phyloP scores from a whole-genome alignment of 1,284 basidiomycete genomes.

The Ustilago lituana region DNA sequence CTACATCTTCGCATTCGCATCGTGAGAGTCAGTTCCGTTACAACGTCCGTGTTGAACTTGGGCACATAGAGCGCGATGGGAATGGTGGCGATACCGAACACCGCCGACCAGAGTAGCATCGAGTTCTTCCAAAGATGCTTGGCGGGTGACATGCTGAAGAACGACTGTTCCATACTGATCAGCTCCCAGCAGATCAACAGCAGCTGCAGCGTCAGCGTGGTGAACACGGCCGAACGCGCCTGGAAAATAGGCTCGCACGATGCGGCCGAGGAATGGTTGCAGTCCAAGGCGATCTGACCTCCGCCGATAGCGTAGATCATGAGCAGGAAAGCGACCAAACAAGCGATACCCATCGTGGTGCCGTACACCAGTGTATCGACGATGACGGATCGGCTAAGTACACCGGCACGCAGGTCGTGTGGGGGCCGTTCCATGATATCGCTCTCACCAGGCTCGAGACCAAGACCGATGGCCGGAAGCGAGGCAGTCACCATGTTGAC shows the following conservation, averaged over 20 bases:
- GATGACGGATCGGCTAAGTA: slow-evolving; percentile 57
- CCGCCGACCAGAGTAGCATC: slow-evolving; percentile 57
- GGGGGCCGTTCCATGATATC: slow-evolving; percentile 60
- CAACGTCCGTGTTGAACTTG: slow-evolving; percentile 56
- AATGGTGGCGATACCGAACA: slow-evolving; percentile 52
- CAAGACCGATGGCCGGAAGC: slow-evolving; percentile 61
- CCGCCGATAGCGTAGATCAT: slow-evolving; percentile 59
- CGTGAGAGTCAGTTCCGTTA: too few species aligned
- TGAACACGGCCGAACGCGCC: slow-evolving; percentile 59
- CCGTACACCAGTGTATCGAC: slow-evolving; percentile 62
- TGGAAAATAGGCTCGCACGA: slow-evolving; percentile 58
- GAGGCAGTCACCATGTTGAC: slow-evolving; percentile 60
- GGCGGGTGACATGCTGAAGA: slow-evolving; percentile 54
- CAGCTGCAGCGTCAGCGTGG: slow-evolving; percentile 55
- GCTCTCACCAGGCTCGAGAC: slow-evolving; percentile 52
- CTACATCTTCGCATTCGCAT: too few species aligned
- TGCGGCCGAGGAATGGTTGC: slow-evolving; percentile 53
- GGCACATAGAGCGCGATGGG: slow-evolving; percentile 62
- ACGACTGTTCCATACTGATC: slow-evolving; percentile 57
- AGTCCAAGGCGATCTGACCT: slow-evolving; percentile 49
- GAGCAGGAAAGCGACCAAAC: slow-evolving; percentile 56
- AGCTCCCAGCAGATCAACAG: slow-evolving; percentile 61
- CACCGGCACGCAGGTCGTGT: slow-evolving; percentile 53
- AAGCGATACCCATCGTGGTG: slow-evolving; percentile 55
- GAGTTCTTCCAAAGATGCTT: slow-evolving; percentile 55